Evolutionary conservation across 768 basidiomycete species (phyloP), one percentile per base, ranked within the genome.

Genomic region (Daedaleopsis nitida): DNA sequence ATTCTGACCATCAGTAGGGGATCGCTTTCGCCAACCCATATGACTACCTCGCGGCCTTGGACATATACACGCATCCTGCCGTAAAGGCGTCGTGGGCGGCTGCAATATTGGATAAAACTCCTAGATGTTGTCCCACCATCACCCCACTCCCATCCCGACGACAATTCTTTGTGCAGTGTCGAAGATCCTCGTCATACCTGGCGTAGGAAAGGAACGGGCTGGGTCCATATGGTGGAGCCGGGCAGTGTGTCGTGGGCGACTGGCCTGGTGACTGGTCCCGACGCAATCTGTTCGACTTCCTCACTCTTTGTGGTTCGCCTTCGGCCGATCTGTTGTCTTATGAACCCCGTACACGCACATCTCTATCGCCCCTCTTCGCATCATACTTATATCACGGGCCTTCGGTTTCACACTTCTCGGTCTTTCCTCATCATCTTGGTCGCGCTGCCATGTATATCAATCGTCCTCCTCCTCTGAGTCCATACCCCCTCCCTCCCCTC

Each of bases 21-120:
- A 32, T 32, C 27, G 7, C 27, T 32, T 32, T 32, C 27, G 7
- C 27, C 4, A 32, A 32, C 27, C 27, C 27, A 3, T 7, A 23
- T 37, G 39, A 44, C 19, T 24, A 38, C 50, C 38, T 52, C 7
- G 27, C 47, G 21, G 39, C 16, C 38, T 44, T 32, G 44, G 42
- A 39, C 49, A 49, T 48, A 61, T 51, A 56, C 60, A 61, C 55
- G 55, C 55, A 42, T 55, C 49, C 60, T 35, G 43, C 32, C 49
- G 48, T 55, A 43, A 19, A 35, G 53, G 47, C 53, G 48, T 23
- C 39, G 51, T 52, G 52, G 57, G 38, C 39, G 52, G 49, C 39
- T 52, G 38, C 39, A 51, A 38, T 51, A 49, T 58, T 17, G 39
- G 34, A n/a, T 16, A 19, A 57, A 50, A 49, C 13, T 32, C 7